Base-by-base conservation (phyloP, 306 rosid genomes). In the Vigna hirtella region DNA sequence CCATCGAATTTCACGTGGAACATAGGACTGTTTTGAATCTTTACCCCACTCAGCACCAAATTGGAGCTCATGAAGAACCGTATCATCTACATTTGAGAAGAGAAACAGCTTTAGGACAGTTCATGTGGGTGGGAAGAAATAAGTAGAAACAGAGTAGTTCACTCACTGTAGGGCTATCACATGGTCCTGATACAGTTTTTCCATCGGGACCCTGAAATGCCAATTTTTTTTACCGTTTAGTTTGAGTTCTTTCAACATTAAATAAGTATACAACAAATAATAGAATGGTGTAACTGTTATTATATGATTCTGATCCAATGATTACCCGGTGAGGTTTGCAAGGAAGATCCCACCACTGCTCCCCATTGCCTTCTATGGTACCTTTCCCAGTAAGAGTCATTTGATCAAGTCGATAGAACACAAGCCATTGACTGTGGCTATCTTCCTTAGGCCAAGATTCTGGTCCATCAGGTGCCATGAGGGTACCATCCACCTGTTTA, bases 271-370 rank as follows among this genome's bases (percentile, higher is more conserved):
- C 22, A 67, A 24, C 3, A 62, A 34, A 32, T 2, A 17, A 30
- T 50, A 3, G 16, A 40, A 72, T 61, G 9, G 45, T 55, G 43
- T 57, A 6, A 51, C 51, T 50, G 52, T 36, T 67, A 47, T 26
- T 42, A 51, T 34, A 9, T 0, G 8, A 8, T 66, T 26, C 28
- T 38, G 71, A 2, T 70, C 10, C 6, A 26, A 9, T 15, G 62
- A 72, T 71, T 86, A 96, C 99, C 97, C 96, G 70, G 78, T 96
- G 99, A 81, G 99, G 99, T 80, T 96, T 96, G 88, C 99, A 96
- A 32, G 99, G 97, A 56, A 96, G 90, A 11, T 89, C 96, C 99
- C 99, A 96, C 98, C 99, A 96, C 50, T 90, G 84, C 55, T 90
- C 97, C 4, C 99, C 99, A 62, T 92, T 96, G 59, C 99, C 99